phyloP scores from a whole-genome alignment of 306 rosid species.

The Pachyrhizus erosus region DNA sequence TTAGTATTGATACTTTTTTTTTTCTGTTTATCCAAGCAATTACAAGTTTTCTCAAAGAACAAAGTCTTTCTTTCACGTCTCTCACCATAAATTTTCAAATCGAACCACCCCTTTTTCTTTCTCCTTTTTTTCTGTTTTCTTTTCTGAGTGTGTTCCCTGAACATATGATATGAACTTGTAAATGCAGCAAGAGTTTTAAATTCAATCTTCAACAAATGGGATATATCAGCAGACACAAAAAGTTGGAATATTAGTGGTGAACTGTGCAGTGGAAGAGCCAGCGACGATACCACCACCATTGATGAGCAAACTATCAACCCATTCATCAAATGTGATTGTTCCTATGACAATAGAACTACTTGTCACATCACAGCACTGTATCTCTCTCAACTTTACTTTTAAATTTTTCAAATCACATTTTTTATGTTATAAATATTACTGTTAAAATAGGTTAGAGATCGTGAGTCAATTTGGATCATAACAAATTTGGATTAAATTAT shows the following conservation, averaged over 20 bases:
- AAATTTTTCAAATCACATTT: not conserved
- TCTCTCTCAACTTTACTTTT: not conserved
- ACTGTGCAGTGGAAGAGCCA: slow-evolving; percentile 71
- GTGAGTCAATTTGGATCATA: too few species aligned
- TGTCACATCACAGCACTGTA: slow-evolving; percentile 78
- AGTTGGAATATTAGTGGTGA: slow-evolving; percentile 80
- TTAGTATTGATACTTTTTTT: too few species aligned
- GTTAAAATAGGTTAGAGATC: too few species aligned
- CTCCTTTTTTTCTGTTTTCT: not conserved
- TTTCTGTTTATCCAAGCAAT: too few species aligned
- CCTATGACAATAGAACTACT: slow-evolving; percentile 39
- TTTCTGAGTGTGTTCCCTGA: not conserved
- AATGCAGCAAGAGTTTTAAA: slow-evolving; percentile 66
- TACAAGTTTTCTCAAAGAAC: too few species aligned
- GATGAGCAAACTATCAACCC: slow-evolving; percentile 37
- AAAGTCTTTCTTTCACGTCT: too few species aligned
- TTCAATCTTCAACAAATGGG: slow-evolving; percentile 68
- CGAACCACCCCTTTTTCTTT: not conserved
- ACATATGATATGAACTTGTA: slow-evolving; percentile 3
- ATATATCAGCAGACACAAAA: slow-evolving; percentile 24
- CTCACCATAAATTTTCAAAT: too few species aligned
- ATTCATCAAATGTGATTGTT: slow-evolving; percentile 72
- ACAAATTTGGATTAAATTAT: too few species aligned
- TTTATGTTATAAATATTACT: too few species aligned
- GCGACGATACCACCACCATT: slow-evolving; percentile 34